Conservation (phyloP, 805 yeast genomes). For the Dipodascopsis uninucleata region DNA sequence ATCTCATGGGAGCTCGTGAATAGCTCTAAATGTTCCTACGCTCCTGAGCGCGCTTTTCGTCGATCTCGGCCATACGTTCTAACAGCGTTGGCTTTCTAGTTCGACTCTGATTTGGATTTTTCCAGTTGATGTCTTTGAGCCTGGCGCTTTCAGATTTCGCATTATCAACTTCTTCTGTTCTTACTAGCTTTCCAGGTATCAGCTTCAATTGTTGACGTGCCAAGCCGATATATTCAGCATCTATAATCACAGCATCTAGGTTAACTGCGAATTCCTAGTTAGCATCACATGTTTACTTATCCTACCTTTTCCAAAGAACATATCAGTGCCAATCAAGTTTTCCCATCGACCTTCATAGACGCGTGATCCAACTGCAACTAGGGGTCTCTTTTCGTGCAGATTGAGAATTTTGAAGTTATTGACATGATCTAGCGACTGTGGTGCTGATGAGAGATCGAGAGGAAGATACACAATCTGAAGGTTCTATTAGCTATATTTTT, state of each 20-base stretch:
- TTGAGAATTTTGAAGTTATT: conserved; percentile 10
- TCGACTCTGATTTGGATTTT: conserved; percentile 4
- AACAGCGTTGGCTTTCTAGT: conserved; percentile 10
- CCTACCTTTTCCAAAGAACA: conserved; percentile 22
- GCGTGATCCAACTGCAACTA: conserved; percentile 18
- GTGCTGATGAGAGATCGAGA: conserved; percentile 17
- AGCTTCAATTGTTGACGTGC: conserved; percentile 18
- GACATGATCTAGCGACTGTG: conserved; percentile 11
- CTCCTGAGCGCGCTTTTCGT: no score
- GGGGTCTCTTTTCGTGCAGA: conserved; percentile 17
- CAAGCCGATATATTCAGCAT: conserved; percentile 15
- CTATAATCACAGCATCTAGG: conserved; percentile 2
- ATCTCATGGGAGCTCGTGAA: no score
- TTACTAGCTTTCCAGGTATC: conserved; percentile 14
- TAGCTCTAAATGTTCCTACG: no score
- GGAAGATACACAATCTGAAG: conserved; percentile 15
- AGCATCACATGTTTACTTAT: no score
- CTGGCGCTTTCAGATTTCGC: background rate
- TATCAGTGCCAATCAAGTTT: conserved; percentile 21
- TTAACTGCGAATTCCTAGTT: no score
- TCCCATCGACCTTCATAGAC: conserved; percentile 27
- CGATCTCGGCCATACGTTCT: conserved; percentile 15
- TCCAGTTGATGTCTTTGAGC: conserved; percentile 12
- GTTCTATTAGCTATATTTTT: background rate
- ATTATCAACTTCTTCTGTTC: conserved; percentile 4